Conservation (phyloP, 1,284 basidiomycete genomes). For the Leccinum holopus region DNA sequence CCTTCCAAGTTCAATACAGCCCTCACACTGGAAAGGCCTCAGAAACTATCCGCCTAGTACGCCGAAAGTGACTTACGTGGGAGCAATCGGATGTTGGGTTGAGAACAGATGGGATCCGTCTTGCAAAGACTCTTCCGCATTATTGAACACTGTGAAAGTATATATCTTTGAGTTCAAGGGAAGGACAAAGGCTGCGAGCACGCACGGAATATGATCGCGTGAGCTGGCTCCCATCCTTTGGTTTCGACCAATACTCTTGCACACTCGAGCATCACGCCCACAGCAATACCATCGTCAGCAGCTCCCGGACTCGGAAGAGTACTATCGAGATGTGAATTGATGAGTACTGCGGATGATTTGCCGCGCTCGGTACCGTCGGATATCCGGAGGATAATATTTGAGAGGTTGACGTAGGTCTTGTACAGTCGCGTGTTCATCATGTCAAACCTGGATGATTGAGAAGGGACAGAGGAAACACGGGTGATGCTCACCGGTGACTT, state of each 20-base stretch:
- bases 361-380: slow-evolving; percentile 75
- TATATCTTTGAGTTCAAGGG: not conserved
- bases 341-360: slow-evolving; percentile 81
- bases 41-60: not conserved
- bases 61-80: slow-evolving; percentile 51
- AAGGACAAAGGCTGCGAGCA: not conserved
- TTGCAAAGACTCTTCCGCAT: slow-evolving; percentile 93
- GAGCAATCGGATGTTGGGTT: slow-evolving; percentile 76
- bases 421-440: slow-evolving; percentile 84
- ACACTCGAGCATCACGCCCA: slow-evolving; percentile 92
- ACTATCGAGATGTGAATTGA: slow-evolving; percentile 91
- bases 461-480: slow-evolving; percentile 4
- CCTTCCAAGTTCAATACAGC: slow-evolving; percentile 76
- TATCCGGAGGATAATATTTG: slow-evolving; percentile 87
- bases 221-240: slow-evolving; percentile 69
- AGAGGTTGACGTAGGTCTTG: slow-evolving; percentile 87
- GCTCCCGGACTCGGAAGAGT: slow-evolving; percentile 82
- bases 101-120: slow-evolving; percentile 93
- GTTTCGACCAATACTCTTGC: slow-evolving; percentile 72
- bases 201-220: slow-evolving; percentile 85
- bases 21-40: slow-evolving; percentile 41
- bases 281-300: slow-evolving; percentile 84
- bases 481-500: slow-evolving; percentile 66
- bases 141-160: slow-evolving; percentile 77
- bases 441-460: slow-evolving; percentile 59